phyloP scores from a whole-genome alignment of 176 grass and related monocot genomes.

The Raddia distichophylla region DNA sequence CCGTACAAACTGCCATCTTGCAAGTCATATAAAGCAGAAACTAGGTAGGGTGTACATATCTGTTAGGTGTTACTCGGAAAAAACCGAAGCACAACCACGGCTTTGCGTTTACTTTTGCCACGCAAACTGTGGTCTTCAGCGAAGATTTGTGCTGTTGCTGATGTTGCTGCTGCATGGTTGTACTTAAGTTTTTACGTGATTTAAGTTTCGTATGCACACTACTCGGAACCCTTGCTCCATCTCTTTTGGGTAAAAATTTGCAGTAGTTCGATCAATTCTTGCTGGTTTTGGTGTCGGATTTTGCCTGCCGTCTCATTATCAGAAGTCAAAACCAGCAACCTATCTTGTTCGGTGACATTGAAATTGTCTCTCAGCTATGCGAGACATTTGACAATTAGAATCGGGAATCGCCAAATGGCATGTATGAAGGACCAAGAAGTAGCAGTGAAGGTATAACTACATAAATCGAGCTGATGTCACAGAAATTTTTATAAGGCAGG shows the following conservation, averaged over 20 bases:
- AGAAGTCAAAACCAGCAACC: constrained; percentile 6
- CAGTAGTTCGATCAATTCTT: neutral
- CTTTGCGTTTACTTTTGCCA: neutral
- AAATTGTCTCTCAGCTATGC: neutral
- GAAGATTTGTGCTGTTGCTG: constrained; percentile 8
- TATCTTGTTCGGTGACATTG: neutral
- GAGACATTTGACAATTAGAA: neutral
- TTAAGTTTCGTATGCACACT: neutral
- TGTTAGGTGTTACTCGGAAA: constrained; percentile 4
- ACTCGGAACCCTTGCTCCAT: neutral
- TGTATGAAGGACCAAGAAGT: neutral
- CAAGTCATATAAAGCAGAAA: neutral
- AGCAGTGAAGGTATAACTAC: neutral
- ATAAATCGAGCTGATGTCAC: neutral
- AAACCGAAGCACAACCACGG: neutral
- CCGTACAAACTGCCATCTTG: constrained; percentile 8
- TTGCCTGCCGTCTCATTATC: neutral
- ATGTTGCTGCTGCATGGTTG: neutral
- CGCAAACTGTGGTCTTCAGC: constrained; percentile 5
- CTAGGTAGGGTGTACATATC: constrained; percentile 13
- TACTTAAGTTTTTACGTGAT: neutral
- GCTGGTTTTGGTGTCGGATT: neutral
- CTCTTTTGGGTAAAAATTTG: neutral
- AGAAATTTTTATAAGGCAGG: constrained; percentile 15
- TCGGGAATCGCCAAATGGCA: neutral